Base-by-base conservation (phyloP, 2,329 filamentous ascomycete species). In the Cladosporium sp. region DNA sequence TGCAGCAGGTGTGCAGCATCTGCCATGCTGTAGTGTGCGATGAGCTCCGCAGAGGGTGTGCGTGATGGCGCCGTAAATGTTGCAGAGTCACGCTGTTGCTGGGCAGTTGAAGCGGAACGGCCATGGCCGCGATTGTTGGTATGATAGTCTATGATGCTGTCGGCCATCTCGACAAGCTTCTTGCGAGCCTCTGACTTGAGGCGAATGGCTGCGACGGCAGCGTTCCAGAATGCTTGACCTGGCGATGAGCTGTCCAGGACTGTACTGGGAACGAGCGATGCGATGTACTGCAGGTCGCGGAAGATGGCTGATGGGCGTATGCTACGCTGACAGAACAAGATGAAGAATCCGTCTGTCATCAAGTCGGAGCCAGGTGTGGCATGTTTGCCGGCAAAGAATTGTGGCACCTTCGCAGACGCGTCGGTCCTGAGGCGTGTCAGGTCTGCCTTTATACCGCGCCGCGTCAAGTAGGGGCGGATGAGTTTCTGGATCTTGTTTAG, bases 1-100 rank as follows among this genome's bases (percentile, higher is more conserved):
- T 90, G 88, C 80, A 90, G 91, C 86, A 97, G 94, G 64, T 83
- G 85, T 2, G 89, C 92, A 0, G 91, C 93, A 70, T 97, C 91
- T 42, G 85, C 80, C 69, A 94, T 84, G 57, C 82, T 85, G 73
- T 90, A 87, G 47, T 85, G 82, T 57, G 85, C 81, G 3, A 83
- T 76, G 19, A 67, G 64, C 52, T 68, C 64, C 8, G 66, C 61
- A 1, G 66, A 58, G 28, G 60, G 58, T 45, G 63, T 54, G 53
- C 61, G 56, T 42, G 58, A 60, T 60, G 70, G 65, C 9, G 62
- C 59, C 20, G 66, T 51, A 56, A 69, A 70, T 8, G 66, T 67
- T 4, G 65, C 67, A 1, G 66, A 65, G 57, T 70, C 69, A 19
- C 67, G 67, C 58, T 72, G 62, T 36, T 68, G 66, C 56, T 70